Evolutionary conservation across 495 filamentous ascomycete species (phyloP).

Genomic region (Daldinia childiae): DNA sequence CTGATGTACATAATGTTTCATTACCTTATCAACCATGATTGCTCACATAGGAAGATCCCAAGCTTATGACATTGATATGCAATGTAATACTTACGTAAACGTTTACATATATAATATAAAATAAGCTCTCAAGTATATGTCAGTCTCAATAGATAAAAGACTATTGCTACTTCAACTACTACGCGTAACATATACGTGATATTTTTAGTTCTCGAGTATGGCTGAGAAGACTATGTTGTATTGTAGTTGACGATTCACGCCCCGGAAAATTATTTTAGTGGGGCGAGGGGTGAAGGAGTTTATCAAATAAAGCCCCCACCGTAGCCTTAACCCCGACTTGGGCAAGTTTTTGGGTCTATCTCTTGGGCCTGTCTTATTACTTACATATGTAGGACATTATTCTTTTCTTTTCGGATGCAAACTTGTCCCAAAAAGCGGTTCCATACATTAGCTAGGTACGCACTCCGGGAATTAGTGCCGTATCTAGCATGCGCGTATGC

Average conservation of each 20-base stretch:
- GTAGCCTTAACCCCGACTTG: constrained; percentile 19
- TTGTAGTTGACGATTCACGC: constrained; percentile 18
- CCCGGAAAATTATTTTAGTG: constrained; percentile 40
- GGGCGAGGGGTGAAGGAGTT: constrained; percentile 36
- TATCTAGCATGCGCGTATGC: constrained; percentile 4
- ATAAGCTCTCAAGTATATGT: neutral
- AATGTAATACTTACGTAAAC: neutral
- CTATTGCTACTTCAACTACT: neutral
- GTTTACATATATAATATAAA: neutral
- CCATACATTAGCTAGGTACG: neutral
- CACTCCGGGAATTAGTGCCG: constrained; percentile 1
- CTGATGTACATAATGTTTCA: neutral
- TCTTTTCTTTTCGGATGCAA: neutral
- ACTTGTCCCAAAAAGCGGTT: neutral
- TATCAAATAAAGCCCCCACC: constrained; percentile 21
- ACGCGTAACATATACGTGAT: neutral
- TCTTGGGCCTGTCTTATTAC: constrained; percentile 2
- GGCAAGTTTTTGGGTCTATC: neutral
- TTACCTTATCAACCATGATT: no score
- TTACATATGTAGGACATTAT: constrained; percentile 1
- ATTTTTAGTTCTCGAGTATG: neutral
- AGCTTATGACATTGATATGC: neutral
- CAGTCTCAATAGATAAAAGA: no score
- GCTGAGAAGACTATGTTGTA: neutral
- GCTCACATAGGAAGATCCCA: neutral